These are phyloP conservation scores for Solanum sejunctum DNA, from an alignment of 257 asterid genomes.

Conservation along the genomic window DNA sequence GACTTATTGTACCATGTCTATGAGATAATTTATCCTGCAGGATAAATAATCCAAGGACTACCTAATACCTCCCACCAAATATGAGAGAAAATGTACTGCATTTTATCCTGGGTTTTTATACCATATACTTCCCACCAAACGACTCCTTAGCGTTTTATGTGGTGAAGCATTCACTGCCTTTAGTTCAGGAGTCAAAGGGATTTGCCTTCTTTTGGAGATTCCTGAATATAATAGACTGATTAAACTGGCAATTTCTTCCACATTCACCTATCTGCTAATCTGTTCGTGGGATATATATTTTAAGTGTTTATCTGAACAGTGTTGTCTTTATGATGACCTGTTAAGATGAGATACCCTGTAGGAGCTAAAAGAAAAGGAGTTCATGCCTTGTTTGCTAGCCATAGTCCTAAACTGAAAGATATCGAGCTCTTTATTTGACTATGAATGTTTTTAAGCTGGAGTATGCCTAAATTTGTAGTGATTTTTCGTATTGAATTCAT, in stretches of 20 bases:
- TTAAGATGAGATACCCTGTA: not conserved
- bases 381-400: not conserved
- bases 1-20: too few relatives aligned
- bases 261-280: not conserved
- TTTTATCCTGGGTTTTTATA: too few relatives aligned
- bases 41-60: too few relatives aligned
- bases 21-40: too few relatives aligned
- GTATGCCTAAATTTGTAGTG: not conserved
- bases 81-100: too few relatives aligned
- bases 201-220: not conserved
- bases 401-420: not conserved
- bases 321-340: not conserved
- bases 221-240: not conserved
- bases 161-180: not conserved
- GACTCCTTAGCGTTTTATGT: not conserved
- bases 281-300: not conserved
- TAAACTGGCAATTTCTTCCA: not conserved
- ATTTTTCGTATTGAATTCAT: not conserved
- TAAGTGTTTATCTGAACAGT: not conserved
- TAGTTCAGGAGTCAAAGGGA: not conserved
- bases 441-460: not conserved
- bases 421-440: not conserved
- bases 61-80: too few relatives aligned
- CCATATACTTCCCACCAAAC: too few relatives aligned
- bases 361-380: not conserved